Conservation (phyloP, 345 rosid genomes). For the Pugionium cornutum region DNA sequence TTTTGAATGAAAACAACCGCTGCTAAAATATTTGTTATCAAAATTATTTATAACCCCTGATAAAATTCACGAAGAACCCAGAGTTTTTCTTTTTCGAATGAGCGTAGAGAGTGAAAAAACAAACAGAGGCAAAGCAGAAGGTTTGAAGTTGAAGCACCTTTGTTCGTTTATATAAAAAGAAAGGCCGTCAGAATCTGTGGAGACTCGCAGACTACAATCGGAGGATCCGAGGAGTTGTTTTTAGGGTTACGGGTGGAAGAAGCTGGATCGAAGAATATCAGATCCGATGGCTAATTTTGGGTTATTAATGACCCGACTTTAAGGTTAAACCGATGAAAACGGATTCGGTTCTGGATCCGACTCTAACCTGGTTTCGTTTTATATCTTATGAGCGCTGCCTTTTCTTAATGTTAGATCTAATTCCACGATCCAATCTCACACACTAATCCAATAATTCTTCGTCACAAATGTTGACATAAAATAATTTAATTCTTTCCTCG, state of each 20-base stretch:
- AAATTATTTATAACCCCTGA: neutral
- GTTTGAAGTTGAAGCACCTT: slow-evolving; percentile 21
- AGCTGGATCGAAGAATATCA: slow-evolving; percentile 37
- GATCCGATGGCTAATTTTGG: slow-evolving; percentile 33
- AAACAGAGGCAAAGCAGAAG: slow-evolving; percentile 5
- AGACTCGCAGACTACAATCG: slow-evolving; percentile 45
- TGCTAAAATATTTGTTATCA: neutral
- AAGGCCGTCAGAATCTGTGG: slow-evolving; percentile 37
- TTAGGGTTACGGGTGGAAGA: slow-evolving; percentile 41
- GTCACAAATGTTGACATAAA: no score
- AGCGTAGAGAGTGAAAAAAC: slow-evolving; percentile 12
- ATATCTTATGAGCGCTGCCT: neutral
- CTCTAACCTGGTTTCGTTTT: slow-evolving; percentile 14
- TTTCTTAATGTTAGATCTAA: neutral
- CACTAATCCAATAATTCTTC: no score
- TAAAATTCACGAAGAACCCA: neutral
- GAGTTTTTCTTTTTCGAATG: neutral
- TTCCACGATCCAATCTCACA: slow-evolving; percentile 22
- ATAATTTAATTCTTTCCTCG: no score
- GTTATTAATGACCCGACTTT: slow-evolving; percentile 27
- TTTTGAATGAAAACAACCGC: slow-evolving; percentile 1
- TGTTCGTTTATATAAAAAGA: slow-evolving; percentile 1
- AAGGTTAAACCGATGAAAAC: slow-evolving; percentile 29
- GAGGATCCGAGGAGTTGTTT: slow-evolving; percentile 58
- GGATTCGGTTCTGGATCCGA: slow-evolving; percentile 17